Evolutionary conservation across 1,284 basidiomycete genomes (phyloP), one percentile per base, ranked within the genome.

Genomic region (Pseudozyma tsukubaensis): DNA sequence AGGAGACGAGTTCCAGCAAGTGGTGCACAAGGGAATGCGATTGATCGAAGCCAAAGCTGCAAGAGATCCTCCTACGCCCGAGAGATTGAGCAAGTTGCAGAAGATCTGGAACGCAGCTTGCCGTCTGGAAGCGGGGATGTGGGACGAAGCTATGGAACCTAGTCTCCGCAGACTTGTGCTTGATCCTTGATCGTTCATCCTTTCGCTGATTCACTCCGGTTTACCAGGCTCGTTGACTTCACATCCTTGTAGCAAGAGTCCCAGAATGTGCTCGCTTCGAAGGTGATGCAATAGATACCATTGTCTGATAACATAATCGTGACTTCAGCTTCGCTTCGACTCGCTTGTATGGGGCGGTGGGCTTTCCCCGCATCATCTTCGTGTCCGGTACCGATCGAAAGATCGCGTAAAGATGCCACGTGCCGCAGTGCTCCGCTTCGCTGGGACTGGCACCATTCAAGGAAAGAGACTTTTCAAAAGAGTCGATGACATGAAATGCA

Each of bases 91-190:
- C 6, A 90, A 91, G 76, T 92, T 94, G 88, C 87, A 88, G 51
- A 79, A 85, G 16, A 89, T 94, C 5, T 97, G 93, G 92, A 88
- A 90, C 76, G 89, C 89, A 65, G 93, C 82, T 78, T 91, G 92
- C 0, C 84, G 87, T 48, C 86, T 97, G 40, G 94, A 97, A 85
- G 91, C 89, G 69, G 89, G 89, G 2, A 97, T 97, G 85, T 97
- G 94, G 94, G 92, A 95, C 82, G 91, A 91, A 86, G 92, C 91
- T 9, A 87, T 93, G 9, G 37, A 65, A 16, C 21, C 53, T n/a
- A 10, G 47, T 9, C 37, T 68, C 3, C 64, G 65, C 49, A 56
- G 48, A 40, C 29, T 44, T 4, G 60, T 73, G 24, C 57, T 68
- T 12, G 65, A 65, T 39, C 61, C 65, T 29, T 73, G 59, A 61